These are phyloP conservation scores for Trichosporon faecale DNA, from an alignment of 1,284 basidiomycete genomes.

Conservation along the genomic window DNA sequence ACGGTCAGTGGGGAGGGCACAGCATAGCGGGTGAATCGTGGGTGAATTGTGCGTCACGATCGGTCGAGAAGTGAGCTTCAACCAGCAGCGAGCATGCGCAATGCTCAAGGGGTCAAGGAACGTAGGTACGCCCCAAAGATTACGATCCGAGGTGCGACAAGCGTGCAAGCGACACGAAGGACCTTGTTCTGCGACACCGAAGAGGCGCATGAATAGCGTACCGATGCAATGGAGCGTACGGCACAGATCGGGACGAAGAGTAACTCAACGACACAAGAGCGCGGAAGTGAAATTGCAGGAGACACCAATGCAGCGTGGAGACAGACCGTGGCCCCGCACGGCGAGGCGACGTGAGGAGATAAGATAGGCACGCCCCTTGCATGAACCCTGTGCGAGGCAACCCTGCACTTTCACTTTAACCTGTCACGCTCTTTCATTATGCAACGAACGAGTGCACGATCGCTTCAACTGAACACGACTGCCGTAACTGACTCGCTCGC, in stretches of 20 bases:
- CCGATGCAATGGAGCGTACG: too few relatives aligned
- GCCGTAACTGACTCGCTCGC: not conserved
- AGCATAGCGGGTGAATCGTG: too few relatives aligned
- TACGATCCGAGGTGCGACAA: not conserved
- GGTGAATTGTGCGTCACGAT: not conserved
- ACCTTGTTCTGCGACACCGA: too few relatives aligned
- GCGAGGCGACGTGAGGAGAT: not conserved
- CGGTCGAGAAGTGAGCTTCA: not conserved
- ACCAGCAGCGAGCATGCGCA: too few relatives aligned
- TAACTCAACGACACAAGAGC: not conserved
- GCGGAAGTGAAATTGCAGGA: conserved; percentile 1
- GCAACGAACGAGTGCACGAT: not conserved
- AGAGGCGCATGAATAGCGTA: too few relatives aligned
- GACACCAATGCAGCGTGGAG: too few relatives aligned
- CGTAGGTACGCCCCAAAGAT: not conserved
- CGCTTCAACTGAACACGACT: not conserved
- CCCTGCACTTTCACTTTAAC: conserved; percentile 7
- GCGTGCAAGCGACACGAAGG: not conserved
- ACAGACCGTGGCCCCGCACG: too few relatives aligned
- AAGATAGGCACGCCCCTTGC: not conserved
- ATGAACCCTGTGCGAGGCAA: not conserved
- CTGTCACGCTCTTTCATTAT: not conserved
- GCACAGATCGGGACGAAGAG: not conserved
- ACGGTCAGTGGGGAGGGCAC: not conserved
- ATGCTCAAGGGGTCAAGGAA: not conserved